Evolutionary conservation across 139 green algal genomes (phyloP).

Genomic region (Picochlorum sp.): DNA sequence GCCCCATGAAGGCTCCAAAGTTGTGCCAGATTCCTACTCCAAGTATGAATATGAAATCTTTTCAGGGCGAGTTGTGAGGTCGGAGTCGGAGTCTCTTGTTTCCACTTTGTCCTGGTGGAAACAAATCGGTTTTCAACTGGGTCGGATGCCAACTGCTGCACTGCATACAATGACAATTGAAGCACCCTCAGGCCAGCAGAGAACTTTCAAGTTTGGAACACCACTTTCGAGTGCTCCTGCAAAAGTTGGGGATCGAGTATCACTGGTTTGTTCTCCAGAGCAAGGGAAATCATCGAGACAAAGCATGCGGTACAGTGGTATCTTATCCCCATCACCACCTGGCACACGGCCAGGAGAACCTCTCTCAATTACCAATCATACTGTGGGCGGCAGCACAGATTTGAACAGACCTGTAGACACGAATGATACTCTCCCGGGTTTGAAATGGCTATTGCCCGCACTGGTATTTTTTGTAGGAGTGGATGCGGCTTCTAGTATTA

Average conservation of each 20-base stretch:
- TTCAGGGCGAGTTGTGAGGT: conserved; percentile 44
- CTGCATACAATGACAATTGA: conserved; percentile 71
- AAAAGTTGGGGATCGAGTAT: conserved; percentile 62
- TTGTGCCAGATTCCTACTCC: conserved; percentile 48
- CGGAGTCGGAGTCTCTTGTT: conserved; percentile 39
- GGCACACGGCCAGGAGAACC: conserved; percentile 66
- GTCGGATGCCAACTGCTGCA: conserved; percentile 22
- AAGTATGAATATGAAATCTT: conserved; percentile 85
- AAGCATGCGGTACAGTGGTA: background rate
- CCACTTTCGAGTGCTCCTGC: conserved; percentile 65
- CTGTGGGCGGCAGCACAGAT: conserved; percentile 24
- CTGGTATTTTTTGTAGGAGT: conserved; percentile 29
- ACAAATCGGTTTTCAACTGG: conserved; percentile 16
- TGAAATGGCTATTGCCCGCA: conserved; percentile 60
- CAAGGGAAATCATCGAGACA: conserved; percentile 17
- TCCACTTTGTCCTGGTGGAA: conserved; percentile 4
- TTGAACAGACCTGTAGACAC: conserved; percentile 52
- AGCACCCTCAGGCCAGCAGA: conserved; percentile 53
- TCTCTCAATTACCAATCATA: conserved; percentile 72
- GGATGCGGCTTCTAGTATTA: conserved; percentile 65
- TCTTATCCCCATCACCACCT: conserved; percentile 51
- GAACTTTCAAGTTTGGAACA: conserved; percentile 70
- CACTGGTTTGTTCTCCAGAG: conserved; percentile 59
- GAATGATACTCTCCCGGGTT: conserved; percentile 28
- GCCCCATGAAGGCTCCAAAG: conserved; percentile 74